A percentile compares a stretch with the other conserved stretches of the same genome.
Conservation (phyloP, 2,329 filamentous ascomycete species). For the Colletotrichum aenigma region DNA sequence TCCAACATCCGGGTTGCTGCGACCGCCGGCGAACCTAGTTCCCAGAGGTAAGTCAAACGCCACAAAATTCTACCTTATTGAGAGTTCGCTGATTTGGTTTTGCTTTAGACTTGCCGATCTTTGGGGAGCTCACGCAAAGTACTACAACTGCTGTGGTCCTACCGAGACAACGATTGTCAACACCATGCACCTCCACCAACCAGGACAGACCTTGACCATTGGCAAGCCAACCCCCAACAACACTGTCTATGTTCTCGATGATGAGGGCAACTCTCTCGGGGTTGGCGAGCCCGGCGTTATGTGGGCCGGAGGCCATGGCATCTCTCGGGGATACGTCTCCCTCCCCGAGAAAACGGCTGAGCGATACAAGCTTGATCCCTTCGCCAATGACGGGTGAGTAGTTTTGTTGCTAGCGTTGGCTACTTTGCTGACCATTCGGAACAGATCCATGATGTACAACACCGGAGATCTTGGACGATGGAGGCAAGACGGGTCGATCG, state of each 20-base stretch:
- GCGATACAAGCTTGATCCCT: constrained; percentile 54
- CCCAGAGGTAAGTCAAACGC: not conserved
- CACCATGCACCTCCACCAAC: constrained; percentile 34
- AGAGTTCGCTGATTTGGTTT: not conserved
- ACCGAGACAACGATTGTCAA: constrained; percentile 66
- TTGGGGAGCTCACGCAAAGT: constrained; percentile 54
- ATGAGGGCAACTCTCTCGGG: constrained; percentile 42
- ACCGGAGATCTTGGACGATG: constrained; percentile 65
- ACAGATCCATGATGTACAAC: constrained; percentile 58
- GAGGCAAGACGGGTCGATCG: constrained; percentile 55
- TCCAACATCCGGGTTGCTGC: constrained; percentile 18
- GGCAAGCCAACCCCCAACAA: constrained; percentile 62
- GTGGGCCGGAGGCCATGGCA: constrained; percentile 61
- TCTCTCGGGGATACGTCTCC: constrained; percentile 60
- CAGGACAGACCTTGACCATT: constrained; percentile 53
- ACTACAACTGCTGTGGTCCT: constrained; percentile 63
- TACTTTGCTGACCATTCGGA: rapidly evolving
- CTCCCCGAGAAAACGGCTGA: constrained; percentile 54
- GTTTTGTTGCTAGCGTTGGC: rapidly evolving
- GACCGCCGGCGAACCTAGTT: constrained; percentile 21
- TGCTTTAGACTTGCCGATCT: constrained; percentile 49
- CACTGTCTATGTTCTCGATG: constrained; percentile 56
- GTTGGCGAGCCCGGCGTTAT: constrained; percentile 55
- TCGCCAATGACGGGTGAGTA: constrained; percentile 54
- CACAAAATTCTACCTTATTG: too few species aligned